Base-by-base conservation (phyloP, 192 early-diverging fungal genomes). In the Coemansia erecta region DNA sequence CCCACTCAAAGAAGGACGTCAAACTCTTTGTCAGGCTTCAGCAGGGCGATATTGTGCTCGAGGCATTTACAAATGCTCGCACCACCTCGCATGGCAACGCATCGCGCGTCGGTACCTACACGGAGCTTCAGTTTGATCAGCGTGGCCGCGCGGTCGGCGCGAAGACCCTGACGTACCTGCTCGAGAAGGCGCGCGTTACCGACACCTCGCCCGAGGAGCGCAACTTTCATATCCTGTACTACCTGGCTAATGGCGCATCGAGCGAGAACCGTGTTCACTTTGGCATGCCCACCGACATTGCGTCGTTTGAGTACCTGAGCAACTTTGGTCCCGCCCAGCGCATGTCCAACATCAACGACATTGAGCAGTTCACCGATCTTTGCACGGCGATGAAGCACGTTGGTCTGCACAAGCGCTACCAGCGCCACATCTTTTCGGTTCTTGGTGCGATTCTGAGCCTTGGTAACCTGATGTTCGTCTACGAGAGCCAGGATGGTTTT, bases 41-140 rank as follows among this genome's bases (percentile, higher is more conserved):
- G 76, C 84, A 61, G 71, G 83, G 58, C 53, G 83, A 63, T 57
- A 87, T 53, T 82, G 86, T 97, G 64, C 74, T 95, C 9, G 88
- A 94, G 63, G 89, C 92, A 12, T 97, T 98, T 64, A 87, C 87
- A 53, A 85, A 83, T 42, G 83, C 88, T 15, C 64, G 82, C 42
- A 90, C 90, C 15, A 43, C 61, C 21, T 59, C 80, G 24, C 90
- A 90, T 61, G 73, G 69, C 33, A 85, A 83, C 63, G 87, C 91
- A 7, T 92, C 92, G 18, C 86, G 89, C 31, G 89, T 87, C 53
- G 89, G 89, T 17, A 84, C 88, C 45, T 96, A 90, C 76, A 85
- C 88, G n/a, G 93, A 97, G 80, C 82, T 93, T 56, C 95, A 98
- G 81, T 98, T 90, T 72, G 90, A 90, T 66, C 86, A 88, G 35